phyloP scores from a whole-genome alignment of 352 stramenopile genomes.

The Pythium rhizo-oryzae region DNA sequence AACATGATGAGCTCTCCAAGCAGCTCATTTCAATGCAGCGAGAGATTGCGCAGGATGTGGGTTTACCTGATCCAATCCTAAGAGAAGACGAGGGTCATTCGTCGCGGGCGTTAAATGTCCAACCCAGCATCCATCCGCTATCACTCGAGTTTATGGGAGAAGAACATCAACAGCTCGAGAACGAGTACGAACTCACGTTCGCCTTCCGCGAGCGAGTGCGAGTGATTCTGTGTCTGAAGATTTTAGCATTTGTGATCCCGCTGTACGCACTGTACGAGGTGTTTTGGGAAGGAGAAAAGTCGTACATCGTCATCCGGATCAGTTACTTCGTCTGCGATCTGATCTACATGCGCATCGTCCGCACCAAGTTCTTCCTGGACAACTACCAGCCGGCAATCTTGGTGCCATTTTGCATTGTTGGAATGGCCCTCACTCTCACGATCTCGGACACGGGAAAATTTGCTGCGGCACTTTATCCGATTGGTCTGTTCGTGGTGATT shows the following conservation, averaged over 20 bases:
- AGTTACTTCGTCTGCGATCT: slow-evolving; percentile 74
- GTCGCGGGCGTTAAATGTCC: slow-evolving; percentile 58
- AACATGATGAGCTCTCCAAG: slow-evolving; percentile 82
- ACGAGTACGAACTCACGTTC: slow-evolving; percentile 78
- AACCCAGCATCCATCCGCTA: slow-evolving; percentile 72
- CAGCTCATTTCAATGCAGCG: slow-evolving; percentile 69
- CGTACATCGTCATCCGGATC: slow-evolving; percentile 67
- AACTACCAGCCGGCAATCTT: slow-evolving; percentile 81
- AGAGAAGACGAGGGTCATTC: slow-evolving; percentile 74
- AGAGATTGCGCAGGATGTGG: slow-evolving; percentile 77
- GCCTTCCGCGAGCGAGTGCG: slow-evolving; percentile 64
- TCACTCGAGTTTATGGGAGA: slow-evolving; percentile 88
- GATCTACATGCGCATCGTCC: slow-evolving; percentile 66
- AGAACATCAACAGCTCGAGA: slow-evolving; percentile 74
- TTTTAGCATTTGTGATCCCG: slow-evolving; percentile 70
- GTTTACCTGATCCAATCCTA: slow-evolving; percentile 57
- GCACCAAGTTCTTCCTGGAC: slow-evolving; percentile 70
- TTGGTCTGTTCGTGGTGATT: slow-evolving; percentile 82
- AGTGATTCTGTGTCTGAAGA: slow-evolving; percentile 73
- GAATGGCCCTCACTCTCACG: slow-evolving; percentile 79
- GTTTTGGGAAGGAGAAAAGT: slow-evolving; percentile 58
- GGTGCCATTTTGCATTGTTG: slow-evolving; percentile 62
- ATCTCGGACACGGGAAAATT: slow-evolving; percentile 88
- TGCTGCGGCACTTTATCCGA: slow-evolving; percentile 74
- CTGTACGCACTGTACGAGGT: slow-evolving; percentile 76